Evolutionary conservation across 2,329 filamentous ascomycete species (phyloP).

Genomic region (Hortaea werneckii): DNA sequence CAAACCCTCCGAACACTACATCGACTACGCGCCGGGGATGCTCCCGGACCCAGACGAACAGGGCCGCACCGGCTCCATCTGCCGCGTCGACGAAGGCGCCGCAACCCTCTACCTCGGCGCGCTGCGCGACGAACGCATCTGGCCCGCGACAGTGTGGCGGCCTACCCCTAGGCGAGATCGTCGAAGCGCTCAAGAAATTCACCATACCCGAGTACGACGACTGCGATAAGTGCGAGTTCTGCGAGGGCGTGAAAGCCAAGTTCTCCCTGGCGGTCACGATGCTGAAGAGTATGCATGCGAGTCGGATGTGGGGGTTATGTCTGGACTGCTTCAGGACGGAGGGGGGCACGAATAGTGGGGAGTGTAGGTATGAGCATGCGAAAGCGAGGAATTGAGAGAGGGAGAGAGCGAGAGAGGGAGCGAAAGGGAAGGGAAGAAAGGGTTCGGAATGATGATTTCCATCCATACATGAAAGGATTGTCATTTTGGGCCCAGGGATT

Average conservation of each 20-base stretch:
- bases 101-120: conserved; percentile 14
- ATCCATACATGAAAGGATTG: too few relatives aligned
- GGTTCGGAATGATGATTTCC: neutral
- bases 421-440: neutral
- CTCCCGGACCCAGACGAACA: conserved; percentile 10
- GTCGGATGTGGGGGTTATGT: conserved; percentile 22
- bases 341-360: conserved; percentile 10
- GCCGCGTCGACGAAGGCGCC: conserved; percentile 14
- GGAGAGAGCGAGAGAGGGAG: too few relatives aligned
- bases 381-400: conserved; percentile 6
- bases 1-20: conserved; percentile 16
- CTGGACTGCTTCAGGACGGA: conserved; percentile 19
- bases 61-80: conserved; percentile 4
- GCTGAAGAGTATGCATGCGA: conserved; percentile 13
- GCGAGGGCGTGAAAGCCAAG: conserved; percentile 12
- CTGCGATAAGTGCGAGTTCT: conserved; percentile 20
- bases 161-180: conserved; percentile 5
- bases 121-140: conserved; percentile 18
- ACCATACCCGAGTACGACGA: conserved; percentile 18
- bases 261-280: conserved; percentile 12
- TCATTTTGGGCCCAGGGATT: too few relatives aligned
- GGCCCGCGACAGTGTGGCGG: conserved; percentile 17
- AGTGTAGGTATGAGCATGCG: conserved; percentile 20
- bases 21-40: conserved; percentile 19
- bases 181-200: conserved; percentile 10